Base-by-base conservation (phyloP, 192 early-diverging fungal species). In the Backusella westeae region DNA sequence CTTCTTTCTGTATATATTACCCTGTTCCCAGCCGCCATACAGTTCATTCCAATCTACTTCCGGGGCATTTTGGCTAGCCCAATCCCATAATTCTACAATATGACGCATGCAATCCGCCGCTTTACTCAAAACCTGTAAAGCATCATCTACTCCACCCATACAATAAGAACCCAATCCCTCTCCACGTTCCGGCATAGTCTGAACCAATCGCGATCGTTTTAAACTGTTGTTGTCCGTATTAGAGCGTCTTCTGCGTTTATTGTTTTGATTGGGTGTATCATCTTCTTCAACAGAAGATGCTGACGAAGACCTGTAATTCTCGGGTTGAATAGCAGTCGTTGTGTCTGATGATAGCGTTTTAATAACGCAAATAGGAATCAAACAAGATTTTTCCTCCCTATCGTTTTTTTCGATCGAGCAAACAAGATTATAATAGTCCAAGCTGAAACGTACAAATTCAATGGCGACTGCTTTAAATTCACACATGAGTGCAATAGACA, bases 331-430 rank as follows among this genome's bases (percentile, higher is more conserved):
- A n/a, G 53, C 39, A 5, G 68, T 59, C n/a, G 69, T 71, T 4
- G 19, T 65, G 14, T 71, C 69, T 14, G 77, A 26, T 5, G 67
- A 7, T 34, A 67, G 35, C 7, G 75, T 49, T 53, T 70, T 67
- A 21, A 78, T 53, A 35, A 72, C 46, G 29, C 80, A 81, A 38
- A 81, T 73, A 17, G 80, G 80, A 46, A 81, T 81, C 39, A 81
- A 39, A 67, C 80, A 81, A 3, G 72, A 26, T 56, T 77, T 81
- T 70, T 76, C 79, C 35, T 74, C 72, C 14, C 39, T 34, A 4
- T 44, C 52, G 52, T 23, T 39, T 12, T 35, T 71, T 34, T 74
- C 72, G 6, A 77, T 42, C 14, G 59, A 49, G 39, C 80, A 81
- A 3, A 81, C 76, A 26, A 68, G 53, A 14, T 34, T 68, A 29